A percentile compares a stretch with the other conserved stretches of the same genome.
Evolutionary conservation across 1,139 yeast genomes (phyloP).

Genomic region (Geotrichum australiense): DNA sequence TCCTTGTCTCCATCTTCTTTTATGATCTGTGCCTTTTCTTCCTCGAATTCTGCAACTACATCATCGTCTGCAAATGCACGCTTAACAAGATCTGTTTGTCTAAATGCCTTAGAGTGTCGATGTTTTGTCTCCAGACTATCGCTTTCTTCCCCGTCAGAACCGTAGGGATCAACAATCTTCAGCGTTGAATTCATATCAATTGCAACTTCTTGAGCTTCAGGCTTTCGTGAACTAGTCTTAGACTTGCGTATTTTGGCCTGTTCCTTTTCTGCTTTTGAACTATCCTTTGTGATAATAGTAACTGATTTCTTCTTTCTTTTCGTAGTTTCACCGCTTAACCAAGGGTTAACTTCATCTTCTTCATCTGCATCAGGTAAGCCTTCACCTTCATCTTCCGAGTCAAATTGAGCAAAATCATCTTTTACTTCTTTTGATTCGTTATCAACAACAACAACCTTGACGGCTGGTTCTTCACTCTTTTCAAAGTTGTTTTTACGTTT

Average conservation of each 20-base stretch:
- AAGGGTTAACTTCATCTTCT: conserved; percentile 67
- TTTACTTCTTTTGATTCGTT: conserved; percentile 1
- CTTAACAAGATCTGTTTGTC: conserved; percentile 73
- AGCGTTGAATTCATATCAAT: conserved; percentile 45
- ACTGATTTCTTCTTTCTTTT: conserved; percentile 48
- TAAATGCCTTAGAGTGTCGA: conserved; percentile 39
- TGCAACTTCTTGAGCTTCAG: conserved; percentile 35
- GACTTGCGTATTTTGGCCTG: conserved; percentile 44
- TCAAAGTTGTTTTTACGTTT: conserved; percentile 14
- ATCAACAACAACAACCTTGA: conserved; percentile 11
- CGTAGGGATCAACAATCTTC: conserved; percentile 41
- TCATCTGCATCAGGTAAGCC: conserved; percentile 22
- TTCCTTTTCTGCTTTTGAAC: conserved; percentile 43
- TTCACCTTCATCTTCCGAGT: conserved; percentile 13
- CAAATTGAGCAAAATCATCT: conserved; percentile 14
- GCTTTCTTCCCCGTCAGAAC: conserved; percentile 27
- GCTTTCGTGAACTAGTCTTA: conserved; percentile 40
- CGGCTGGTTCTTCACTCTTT: conserved; percentile 12
- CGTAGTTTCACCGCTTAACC: conserved; percentile 34
- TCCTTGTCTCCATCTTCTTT: conserved; percentile 83
- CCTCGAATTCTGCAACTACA: conserved; percentile 68
- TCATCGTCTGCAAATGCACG: conserved; percentile 98
- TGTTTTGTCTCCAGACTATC: conserved; percentile 34
- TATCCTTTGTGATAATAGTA: conserved; percentile 49
- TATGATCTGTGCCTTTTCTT: conserved; percentile 60